These are phyloP conservation scores for Cnidoscolus chayamansa DNA, from an alignment of 441 rosid species.

Conservation along the genomic window DNA sequence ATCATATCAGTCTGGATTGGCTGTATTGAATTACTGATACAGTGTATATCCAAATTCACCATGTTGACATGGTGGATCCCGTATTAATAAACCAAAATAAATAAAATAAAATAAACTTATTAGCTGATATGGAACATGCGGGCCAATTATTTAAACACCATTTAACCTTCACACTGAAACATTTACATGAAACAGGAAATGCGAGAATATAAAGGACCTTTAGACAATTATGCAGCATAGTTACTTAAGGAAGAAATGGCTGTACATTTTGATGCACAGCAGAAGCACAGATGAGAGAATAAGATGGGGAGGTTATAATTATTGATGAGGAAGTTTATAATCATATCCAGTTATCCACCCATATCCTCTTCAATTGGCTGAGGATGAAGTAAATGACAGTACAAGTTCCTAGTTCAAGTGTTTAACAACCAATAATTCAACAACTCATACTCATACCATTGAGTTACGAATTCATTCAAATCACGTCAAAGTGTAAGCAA, in stretches of 20 bases:
- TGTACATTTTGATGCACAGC: background rate
- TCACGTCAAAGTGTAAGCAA: too few relatives aligned
- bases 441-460: background rate
- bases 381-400: background rate
- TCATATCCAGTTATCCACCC: background rate
- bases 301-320: background rate
- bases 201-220: background rate
- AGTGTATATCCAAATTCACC: too few relatives aligned
- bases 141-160: too few relatives aligned
- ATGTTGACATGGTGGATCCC: too few relatives aligned
- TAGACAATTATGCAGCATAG: background rate
- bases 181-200: background rate
- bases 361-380: background rate
- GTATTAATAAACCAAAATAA: too few relatives aligned
- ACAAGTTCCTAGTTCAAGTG: background rate
- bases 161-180: background rate
- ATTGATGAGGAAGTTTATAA: background rate
- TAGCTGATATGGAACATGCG: too few relatives aligned
- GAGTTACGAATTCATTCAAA: background rate
- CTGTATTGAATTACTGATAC: too few relatives aligned
- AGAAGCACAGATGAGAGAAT: background rate
- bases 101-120: too few relatives aligned
- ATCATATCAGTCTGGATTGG: too few relatives aligned
- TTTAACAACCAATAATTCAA: constrained; percentile 2
- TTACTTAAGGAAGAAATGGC: background rate